A percentile compares a stretch with the other conserved stretches of the same genome.
Conservation (phyloP, 2,329 filamentous ascomycete species). For the Verticillium albo-atrum region DNA sequence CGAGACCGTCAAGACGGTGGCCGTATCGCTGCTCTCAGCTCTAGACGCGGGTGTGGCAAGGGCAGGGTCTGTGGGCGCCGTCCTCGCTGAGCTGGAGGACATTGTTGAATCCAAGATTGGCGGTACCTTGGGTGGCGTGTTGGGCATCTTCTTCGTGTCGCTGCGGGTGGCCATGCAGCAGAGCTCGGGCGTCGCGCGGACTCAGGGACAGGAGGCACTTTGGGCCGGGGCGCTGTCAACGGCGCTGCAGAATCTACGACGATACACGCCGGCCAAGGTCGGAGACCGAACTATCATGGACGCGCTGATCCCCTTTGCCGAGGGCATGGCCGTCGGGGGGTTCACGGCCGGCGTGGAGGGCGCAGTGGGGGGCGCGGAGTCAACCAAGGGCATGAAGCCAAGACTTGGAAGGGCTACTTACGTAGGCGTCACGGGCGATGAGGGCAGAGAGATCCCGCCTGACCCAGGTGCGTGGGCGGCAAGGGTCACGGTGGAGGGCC, state of each 20-base stretch:
- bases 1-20: constrained; percentile 54
- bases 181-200: constrained; percentile 22
- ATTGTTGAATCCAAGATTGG: constrained; percentile 54
- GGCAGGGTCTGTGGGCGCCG: constrained; percentile 39
- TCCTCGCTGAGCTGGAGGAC: constrained; percentile 46
- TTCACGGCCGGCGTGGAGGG: constrained; percentile 54
- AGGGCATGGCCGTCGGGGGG: constrained; percentile 39
- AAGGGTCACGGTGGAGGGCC: constrained; percentile 47
- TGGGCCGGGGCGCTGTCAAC: constrained; percentile 38
- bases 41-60: constrained; percentile 33
- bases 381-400: constrained; percentile 61
- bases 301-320: constrained; percentile 49
- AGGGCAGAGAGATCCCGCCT: constrained; percentile 50
- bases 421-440: constrained; percentile 47
- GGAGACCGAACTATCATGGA: constrained; percentile 57
- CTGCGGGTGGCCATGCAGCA: constrained; percentile 36
- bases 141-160: constrained; percentile 52
- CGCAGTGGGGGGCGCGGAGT: constrained; percentile 55
- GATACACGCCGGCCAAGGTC: constrained; percentile 50
- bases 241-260: constrained; percentile 41
- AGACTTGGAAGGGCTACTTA: constrained; percentile 65
- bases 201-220: constrained; percentile 28
- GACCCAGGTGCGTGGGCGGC: constrained; percentile 70
- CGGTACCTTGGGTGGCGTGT: constrained; percentile 45
- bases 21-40: constrained; percentile 41